These are phyloP conservation scores for Hypericum androsaemum DNA, from an alignment of 345 rosid species.

Conservation along the genomic window DNA sequence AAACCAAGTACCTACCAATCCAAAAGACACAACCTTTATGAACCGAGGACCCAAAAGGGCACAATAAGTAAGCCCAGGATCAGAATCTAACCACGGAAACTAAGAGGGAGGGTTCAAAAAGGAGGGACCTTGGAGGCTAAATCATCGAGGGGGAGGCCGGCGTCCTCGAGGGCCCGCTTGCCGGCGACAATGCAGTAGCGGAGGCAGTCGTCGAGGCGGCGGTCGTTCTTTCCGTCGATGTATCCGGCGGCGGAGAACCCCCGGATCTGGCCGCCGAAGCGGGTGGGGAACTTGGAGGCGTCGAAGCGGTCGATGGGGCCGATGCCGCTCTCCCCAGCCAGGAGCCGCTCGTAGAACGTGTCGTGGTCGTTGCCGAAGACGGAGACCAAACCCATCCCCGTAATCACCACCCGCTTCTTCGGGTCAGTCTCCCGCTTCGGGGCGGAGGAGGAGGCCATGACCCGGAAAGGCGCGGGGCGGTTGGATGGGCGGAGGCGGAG, in stretches of 20 bases:
- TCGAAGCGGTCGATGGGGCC: conserved; percentile 83
- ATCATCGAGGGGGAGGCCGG: conserved; percentile 76
- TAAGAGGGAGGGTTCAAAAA: too few relatives aligned
- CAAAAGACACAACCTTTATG: too few relatives aligned
- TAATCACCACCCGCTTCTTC: conserved; percentile 85
- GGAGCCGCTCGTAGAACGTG: conserved; percentile 65
- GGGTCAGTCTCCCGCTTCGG: conserved; percentile 96
- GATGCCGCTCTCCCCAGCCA: conserved; percentile 90
- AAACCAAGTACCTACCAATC: too few relatives aligned
- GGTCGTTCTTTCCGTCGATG: conserved; percentile 91
- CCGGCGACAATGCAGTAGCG: conserved; percentile 98
- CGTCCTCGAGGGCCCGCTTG: conserved; percentile 83
- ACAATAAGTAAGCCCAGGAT: too few relatives aligned
- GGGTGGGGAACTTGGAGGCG: conserved; percentile 88
- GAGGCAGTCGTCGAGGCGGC: conserved; percentile 92
- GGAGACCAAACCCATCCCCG: conserved; percentile 94
- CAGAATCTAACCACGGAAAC: too few relatives aligned
- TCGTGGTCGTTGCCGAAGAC: conserved; percentile 92
- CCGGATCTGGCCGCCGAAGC: conserved; percentile 97
- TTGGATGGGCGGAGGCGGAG: too few relatives aligned
- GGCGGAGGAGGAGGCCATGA: conserved; percentile 33
- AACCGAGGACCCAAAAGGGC: too few relatives aligned
- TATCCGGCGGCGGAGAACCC: conserved; percentile 73
- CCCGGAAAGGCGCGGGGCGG: conserved; percentile 21
- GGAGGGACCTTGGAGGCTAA: conserved; percentile 40